A percentile compares a stretch with the other conserved stretches of the same genome.
phyloP scores from a whole-genome alignment of 768 basidiomycete genomes.

The Phallus indusiatus region DNA sequence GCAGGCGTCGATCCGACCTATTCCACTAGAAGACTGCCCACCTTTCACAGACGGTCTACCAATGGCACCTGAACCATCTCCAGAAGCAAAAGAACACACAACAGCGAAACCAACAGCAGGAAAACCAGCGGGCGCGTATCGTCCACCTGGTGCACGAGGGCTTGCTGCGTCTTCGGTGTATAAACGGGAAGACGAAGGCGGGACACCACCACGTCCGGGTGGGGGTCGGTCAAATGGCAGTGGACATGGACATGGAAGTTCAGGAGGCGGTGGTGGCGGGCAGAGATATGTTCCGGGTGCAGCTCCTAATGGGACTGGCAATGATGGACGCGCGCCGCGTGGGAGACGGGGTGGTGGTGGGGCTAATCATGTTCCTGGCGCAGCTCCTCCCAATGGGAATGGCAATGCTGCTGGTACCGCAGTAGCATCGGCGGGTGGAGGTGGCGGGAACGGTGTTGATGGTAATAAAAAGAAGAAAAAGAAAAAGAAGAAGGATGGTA shows the following conservation, averaged over 20 bases:
- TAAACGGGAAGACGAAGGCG: conserved; percentile 89
- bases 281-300: conserved; percentile 43
- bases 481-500: conserved; percentile 44
- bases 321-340: conserved; percentile 18
- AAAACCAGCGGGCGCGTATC: conserved; percentile 80
- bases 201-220: conserved; percentile 42
- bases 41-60: conserved; percentile 62
- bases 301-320: conserved; percentile 24
- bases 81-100: conserved; percentile 42
- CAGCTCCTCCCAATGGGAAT: conserved; percentile 35
- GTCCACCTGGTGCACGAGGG: conserved; percentile 89
- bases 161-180: conserved; percentile 80
- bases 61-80: conserved; percentile 53
- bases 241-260: no score
- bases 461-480: conserved; percentile 44
- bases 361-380: conserved; percentile 66
- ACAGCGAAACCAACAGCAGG: conserved; percentile 45
- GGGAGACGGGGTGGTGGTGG: conserved; percentile 20
- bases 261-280: conserved; percentile 26
- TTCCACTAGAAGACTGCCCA: conserved; percentile 52
- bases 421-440: no score
- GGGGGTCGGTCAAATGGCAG: conserved; percentile 43
- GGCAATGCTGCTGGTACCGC: conserved; percentile 13
- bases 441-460: conserved; percentile 12
- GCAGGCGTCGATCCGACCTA: conserved; percentile 65